A percentile compares a stretch with the other conserved stretches of the same genome.
phyloP scores from a whole-genome alignment of 352 stramenopile genomes.

The Aphanomyces invadans region DNA sequence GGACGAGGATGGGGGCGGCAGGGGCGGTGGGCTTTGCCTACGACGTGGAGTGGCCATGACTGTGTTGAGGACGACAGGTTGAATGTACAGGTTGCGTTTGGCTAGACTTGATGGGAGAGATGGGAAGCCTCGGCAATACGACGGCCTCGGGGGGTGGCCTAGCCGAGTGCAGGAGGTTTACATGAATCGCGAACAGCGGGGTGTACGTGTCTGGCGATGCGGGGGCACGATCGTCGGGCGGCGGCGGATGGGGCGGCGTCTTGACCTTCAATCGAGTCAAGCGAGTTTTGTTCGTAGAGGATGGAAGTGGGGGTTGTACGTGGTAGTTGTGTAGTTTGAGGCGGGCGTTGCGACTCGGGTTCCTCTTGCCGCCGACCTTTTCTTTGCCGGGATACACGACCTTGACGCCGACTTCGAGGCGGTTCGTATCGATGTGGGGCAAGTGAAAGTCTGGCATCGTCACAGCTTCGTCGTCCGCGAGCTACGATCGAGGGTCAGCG shows the following conservation, averaged over 20 bases:
- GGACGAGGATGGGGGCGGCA: not conserved
- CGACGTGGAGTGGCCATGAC: too few species aligned
- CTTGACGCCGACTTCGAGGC: constrained; percentile 43
- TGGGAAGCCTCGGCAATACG: constrained; percentile 25
- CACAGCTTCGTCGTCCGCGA: not conserved
- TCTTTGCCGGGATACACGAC: constrained; percentile 46
- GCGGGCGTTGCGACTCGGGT: constrained; percentile 47
- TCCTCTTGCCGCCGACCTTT: constrained; percentile 38
- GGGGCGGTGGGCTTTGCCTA: not conserved
- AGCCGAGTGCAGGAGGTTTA: too few species aligned
- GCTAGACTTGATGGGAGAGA: constrained; percentile 50
- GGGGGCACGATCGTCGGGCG: not conserved
- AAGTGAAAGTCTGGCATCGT: constrained; percentile 27
- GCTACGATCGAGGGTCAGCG: too few species aligned
- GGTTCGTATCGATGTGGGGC: constrained; percentile 45
- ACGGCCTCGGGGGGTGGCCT: not conserved
- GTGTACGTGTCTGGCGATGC: not conserved
- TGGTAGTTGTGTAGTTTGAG: constrained; percentile 56
- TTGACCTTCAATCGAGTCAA: not conserved
- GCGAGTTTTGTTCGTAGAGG: not conserved
- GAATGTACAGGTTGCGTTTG: constrained; percentile 5
- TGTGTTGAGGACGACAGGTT: too few species aligned
- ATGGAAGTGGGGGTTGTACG: constrained; percentile 26
- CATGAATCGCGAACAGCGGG: not conserved
- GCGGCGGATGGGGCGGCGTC: not conserved